Conservation (phyloP, 1,284 basidiomycete species). For the Athelia sp. region DNA sequence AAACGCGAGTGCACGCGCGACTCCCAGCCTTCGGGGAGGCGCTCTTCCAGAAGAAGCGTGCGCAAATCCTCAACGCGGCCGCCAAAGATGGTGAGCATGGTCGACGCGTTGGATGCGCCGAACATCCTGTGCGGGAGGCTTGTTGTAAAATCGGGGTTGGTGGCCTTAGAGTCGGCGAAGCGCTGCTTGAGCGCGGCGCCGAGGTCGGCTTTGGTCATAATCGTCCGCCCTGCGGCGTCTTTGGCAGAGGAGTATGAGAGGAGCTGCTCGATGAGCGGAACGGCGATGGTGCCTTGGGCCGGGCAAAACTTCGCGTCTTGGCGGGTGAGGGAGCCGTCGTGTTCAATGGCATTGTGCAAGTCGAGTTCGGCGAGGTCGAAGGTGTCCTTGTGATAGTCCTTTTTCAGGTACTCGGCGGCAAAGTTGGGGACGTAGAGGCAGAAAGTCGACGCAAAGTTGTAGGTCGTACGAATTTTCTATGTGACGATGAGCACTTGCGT, state of each 20-base stretch:
- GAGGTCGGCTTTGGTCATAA: constrained; percentile 53
- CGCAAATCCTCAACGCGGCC: constrained; percentile 54
- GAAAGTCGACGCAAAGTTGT: constrained; percentile 67
- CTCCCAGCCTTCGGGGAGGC: constrained; percentile 68
- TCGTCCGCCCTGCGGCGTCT: constrained; percentile 35
- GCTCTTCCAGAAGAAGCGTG: constrained; percentile 55
- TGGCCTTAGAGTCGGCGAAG: constrained; percentile 44
- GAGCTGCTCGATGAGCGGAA: constrained; percentile 50
- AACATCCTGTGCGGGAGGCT: constrained; percentile 51
- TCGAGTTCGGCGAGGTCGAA: constrained; percentile 63
- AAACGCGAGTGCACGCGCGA: constrained; percentile 43
- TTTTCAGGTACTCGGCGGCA: constrained; percentile 39
- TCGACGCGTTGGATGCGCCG: constrained; percentile 59
- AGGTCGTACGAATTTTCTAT: constrained; percentile 42
- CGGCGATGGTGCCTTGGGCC: constrained; percentile 24
- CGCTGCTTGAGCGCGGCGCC: constrained; percentile 51
- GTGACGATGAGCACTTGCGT: constrained; percentile 10
- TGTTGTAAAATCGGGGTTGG: constrained; percentile 52
- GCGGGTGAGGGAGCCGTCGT: constrained; percentile 72
- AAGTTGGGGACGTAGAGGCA: constrained; percentile 57
- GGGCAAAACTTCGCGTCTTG: constrained; percentile 19
- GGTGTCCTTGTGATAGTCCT: constrained; percentile 48
- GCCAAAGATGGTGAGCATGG: constrained; percentile 59
- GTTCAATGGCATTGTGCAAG: constrained; percentile 74
- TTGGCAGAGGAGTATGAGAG: constrained; percentile 55